These are phyloP conservation scores for Smallanthus sonchifolius DNA, from an alignment of 129 eudicot genomes.

Conservation along the genomic window DNA sequence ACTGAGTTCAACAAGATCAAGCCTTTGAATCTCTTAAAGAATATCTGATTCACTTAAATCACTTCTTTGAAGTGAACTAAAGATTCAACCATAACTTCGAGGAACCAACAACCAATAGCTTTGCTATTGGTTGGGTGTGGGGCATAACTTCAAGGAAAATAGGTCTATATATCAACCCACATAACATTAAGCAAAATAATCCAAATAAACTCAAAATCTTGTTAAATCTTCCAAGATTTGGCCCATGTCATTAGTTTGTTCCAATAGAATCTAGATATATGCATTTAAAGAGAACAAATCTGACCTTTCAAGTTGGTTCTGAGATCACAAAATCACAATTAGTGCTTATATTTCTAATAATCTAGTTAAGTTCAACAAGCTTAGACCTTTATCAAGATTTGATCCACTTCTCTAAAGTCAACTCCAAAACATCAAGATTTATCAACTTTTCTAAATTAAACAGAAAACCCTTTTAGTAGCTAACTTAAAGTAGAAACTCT, in stretches of 20 bases:
- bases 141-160: neutral
- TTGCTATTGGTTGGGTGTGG: no score
- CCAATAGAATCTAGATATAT: neutral
- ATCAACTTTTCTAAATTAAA: neutral
- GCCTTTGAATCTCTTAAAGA: neutral
- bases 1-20: neutral
- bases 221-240: neutral
- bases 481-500: neutral
- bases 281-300: neutral
- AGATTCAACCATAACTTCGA: constrained; percentile 1
- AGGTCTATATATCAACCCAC: no score
- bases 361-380: neutral
- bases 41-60: neutral
- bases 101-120: no score
- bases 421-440: constrained; percentile 4
- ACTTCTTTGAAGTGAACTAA: neutral
- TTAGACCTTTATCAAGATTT: neutral
- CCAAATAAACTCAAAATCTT: neutral
- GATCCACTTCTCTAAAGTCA: constrained; percentile 9
- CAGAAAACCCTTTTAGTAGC: neutral
- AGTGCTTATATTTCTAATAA: neutral
- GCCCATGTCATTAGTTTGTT: neutral
- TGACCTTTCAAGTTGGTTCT: neutral
- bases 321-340: neutral
- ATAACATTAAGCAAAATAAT: neutral